phyloP scores from a whole-genome alignment of 2,329 filamentous ascomycete species.

The Pestalotiopsis sp. region DNA sequence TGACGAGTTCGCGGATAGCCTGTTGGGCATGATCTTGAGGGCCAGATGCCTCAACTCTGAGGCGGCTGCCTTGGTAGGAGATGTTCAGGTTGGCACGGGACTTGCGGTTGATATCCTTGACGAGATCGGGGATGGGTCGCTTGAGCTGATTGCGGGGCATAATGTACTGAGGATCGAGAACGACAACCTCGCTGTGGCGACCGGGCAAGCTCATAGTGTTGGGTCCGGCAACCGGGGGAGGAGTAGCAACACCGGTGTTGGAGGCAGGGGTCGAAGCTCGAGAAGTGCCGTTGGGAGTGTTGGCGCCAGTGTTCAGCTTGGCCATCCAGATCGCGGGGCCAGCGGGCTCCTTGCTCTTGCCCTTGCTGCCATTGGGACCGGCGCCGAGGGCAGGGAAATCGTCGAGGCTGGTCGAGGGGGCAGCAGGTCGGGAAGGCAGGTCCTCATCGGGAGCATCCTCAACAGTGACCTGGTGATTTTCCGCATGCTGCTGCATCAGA shows the following conservation, averaged over 20 bases:
- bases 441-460: slow-evolving; percentile 85
- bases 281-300: slow-evolving; percentile 54
- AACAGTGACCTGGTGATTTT: slow-evolving; percentile 64
- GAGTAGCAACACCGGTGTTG: slow-evolving; percentile 40
- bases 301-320: slow-evolving; percentile 51
- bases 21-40: slow-evolving; percentile 81
- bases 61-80: slow-evolving; percentile 66
- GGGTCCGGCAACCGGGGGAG: slow-evolving; percentile 41
- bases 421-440: slow-evolving; percentile 56
- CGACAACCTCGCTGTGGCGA: slow-evolving; percentile 75
- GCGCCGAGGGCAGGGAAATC: slow-evolving; percentile 88
- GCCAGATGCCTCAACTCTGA: slow-evolving; percentile 83
- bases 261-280: slow-evolving; percentile 65
- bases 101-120: slow-evolving; percentile 90
- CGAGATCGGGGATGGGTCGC: slow-evolving; percentile 79
- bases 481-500: slow-evolving; percentile 63
- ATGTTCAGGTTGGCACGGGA: slow-evolving; percentile 85
- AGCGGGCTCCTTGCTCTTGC: slow-evolving; percentile 61
- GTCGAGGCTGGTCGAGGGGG: slow-evolving; percentile 76
- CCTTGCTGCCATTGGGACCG: slow-evolving; percentile 14
- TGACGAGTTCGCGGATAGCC: slow-evolving; percentile 85
- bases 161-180: slow-evolving; percentile 74
- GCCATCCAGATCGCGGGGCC: slow-evolving; percentile 76
- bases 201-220: slow-evolving; percentile 76
- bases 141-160: slow-evolving; percentile 76